Conservation (phyloP, 768 basidiomycete genomes). For the Macrolepiota albuminosa region DNA sequence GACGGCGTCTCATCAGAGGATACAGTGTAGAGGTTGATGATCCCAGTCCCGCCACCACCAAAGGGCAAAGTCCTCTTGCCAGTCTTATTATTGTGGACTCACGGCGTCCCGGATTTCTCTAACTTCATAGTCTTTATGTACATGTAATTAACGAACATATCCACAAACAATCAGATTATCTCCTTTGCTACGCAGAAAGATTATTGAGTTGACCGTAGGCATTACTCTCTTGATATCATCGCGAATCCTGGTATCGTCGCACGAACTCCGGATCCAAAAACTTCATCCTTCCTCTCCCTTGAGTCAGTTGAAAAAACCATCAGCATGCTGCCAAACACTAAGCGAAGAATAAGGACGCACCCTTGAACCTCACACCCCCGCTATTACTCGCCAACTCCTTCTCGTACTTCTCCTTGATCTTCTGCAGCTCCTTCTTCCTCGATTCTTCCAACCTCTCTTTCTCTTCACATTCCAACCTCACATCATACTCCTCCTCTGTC, state of each 20-base stretch:
- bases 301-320: too few relatives aligned
- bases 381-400: constrained; percentile 27
- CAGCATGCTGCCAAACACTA: neutral
- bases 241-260: constrained; percentile 7
- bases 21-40: too few relatives aligned
- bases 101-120: too few relatives aligned
- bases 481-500: too few relatives aligned
- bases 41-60: too few relatives aligned
- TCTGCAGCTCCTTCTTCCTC: constrained; percentile 44
- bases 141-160: neutral
- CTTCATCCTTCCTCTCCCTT: constrained; percentile 63
- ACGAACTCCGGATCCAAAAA: constrained; percentile 50
- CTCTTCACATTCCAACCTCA: too few relatives aligned
- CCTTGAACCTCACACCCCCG: constrained; percentile 61
- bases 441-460: constrained; percentile 47
- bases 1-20: too few relatives aligned
- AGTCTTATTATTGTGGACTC: too few relatives aligned
- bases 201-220: neutral
- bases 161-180: neutral
- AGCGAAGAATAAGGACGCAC: constrained; percentile 23
- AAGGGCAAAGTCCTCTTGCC: too few relatives aligned
- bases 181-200: too few relatives aligned
- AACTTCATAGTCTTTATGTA: too few relatives aligned
- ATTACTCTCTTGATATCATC: neutral
- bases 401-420: constrained; percentile 36